Conservation (phyloP, 2,329 filamentous ascomycete species). For the Colletotrichum tropicale region DNA sequence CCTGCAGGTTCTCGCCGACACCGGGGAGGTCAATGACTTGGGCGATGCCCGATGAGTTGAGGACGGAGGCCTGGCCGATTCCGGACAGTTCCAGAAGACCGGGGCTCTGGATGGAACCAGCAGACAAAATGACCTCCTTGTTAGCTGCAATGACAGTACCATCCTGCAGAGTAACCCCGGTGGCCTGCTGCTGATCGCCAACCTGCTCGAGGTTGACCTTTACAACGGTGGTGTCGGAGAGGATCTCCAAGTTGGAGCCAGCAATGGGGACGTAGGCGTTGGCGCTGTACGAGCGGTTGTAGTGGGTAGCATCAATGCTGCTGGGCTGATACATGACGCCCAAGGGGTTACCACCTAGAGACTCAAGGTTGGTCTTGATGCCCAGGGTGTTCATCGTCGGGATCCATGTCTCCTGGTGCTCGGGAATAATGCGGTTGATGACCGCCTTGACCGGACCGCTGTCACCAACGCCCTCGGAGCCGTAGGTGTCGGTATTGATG, state of each 20-base stretch:
- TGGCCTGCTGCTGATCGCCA: constrained; percentile 16
- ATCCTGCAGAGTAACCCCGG: constrained; percentile 26
- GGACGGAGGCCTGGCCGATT: constrained; percentile 53
- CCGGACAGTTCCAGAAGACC: constrained; percentile 63
- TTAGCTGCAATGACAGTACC: constrained; percentile 28
- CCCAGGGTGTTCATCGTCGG: constrained; percentile 51
- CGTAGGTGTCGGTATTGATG: constrained; percentile 19
- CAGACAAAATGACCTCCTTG: constrained; percentile 37
- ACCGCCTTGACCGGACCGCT: constrained; percentile 30
- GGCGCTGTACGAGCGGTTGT: constrained; percentile 51
- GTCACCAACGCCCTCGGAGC: constrained; percentile 23
- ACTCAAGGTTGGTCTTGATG: constrained; percentile 42
- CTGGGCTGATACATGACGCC: constrained; percentile 56
- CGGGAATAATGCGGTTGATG: constrained; percentile 45
- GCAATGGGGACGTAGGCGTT: constrained; percentile 47
- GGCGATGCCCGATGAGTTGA: constrained; percentile 50
- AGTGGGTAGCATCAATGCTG: constrained; percentile 50
- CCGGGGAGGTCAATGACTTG: constrained; percentile 59
- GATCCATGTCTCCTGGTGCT: constrained; percentile 46
- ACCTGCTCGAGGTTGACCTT: constrained; percentile 38
- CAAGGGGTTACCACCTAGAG: constrained; percentile 52
- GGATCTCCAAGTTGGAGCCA: constrained; percentile 44
- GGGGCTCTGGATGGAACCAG: constrained; percentile 59
- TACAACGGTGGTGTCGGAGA: constrained; percentile 37
- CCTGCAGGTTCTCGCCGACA: constrained; percentile 49